Evolutionary conservation across 2,329 filamentous ascomycete species (phyloP).

Genomic region (Trichophaea hybrida): DNA sequence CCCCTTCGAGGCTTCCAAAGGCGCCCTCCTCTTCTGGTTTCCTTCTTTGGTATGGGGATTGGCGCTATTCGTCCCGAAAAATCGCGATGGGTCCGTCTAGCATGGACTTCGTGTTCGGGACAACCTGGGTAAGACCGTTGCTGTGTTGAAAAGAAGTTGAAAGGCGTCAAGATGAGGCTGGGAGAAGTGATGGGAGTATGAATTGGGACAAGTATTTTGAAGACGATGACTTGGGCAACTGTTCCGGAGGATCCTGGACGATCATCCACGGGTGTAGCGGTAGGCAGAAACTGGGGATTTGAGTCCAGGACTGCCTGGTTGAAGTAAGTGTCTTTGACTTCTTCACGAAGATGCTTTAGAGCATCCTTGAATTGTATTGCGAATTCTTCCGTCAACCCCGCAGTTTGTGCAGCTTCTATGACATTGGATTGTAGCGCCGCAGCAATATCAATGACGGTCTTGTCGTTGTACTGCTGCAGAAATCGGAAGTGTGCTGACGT

Average conservation of each 20-base stretch:
- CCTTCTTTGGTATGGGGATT: conserved; percentile 29
- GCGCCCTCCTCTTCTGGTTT: not conserved
- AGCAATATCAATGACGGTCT: conserved; percentile 23
- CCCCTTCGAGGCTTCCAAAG: too few relatives aligned
- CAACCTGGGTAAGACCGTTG: conserved; percentile 39
- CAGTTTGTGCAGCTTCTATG: not conserved
- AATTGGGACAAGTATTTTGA: not conserved
- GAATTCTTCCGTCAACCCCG: not conserved
- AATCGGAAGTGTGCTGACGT: conserved; percentile 43
- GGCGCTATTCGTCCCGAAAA: conserved; percentile 36
- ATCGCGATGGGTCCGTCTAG: conserved; percentile 46
- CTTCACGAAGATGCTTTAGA: not conserved
- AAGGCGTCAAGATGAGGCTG: conserved; percentile 44
- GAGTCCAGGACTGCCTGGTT: not conserved
- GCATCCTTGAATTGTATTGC: not conserved
- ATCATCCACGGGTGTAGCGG: not conserved
- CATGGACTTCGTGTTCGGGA: conserved; percentile 45
- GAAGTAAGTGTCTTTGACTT: not conserved
- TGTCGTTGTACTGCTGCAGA: conserved; percentile 38
- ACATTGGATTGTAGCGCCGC: not conserved
- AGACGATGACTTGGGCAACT: conserved; percentile 1
- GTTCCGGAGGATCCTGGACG: not conserved
- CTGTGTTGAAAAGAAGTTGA: conserved; percentile 51
- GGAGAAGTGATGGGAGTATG: conserved; percentile 31
- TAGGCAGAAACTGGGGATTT: conserved; percentile 4